These are phyloP conservation scores for Mucor saturninus DNA, from an alignment of 371 early-diverging fungal species.

Conservation along the genomic window DNA sequence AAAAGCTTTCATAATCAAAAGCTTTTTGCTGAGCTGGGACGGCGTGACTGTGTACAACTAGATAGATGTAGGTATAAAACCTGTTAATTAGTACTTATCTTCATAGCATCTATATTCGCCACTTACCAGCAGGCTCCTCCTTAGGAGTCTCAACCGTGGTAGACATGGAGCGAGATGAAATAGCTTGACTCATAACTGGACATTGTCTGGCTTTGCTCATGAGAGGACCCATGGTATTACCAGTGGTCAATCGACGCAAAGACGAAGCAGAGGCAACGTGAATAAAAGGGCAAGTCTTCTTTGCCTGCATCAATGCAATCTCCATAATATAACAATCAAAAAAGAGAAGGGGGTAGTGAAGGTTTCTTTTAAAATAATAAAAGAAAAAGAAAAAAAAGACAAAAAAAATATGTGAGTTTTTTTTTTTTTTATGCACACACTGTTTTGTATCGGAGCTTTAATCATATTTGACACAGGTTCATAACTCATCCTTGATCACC, in stretches of 20 bases:
- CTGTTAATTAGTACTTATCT: not conserved
- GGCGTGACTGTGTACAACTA: constrained; percentile 24
- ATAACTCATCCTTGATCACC: not conserved
- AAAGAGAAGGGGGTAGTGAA: constrained; percentile 14
- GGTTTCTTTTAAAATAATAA: constrained; percentile 3
- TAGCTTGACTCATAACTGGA: constrained; percentile 89
- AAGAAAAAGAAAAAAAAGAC: constrained; percentile 16
- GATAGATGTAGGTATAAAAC: not conserved
- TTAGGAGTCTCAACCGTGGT: constrained; percentile 43
- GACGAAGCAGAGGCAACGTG: constrained; percentile 77
- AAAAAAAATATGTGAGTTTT: constrained; percentile 9
- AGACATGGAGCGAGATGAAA: constrained; percentile 65
- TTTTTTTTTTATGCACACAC: not conserved
- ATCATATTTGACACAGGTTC: not conserved
- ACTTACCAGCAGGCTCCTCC: constrained; percentile 39
- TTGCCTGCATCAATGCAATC: constrained; percentile 53
- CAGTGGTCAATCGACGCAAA: constrained; percentile 69
- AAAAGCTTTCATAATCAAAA: constrained; percentile 92
- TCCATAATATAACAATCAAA: constrained; percentile 52
- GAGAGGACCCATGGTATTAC: constrained; percentile 50
- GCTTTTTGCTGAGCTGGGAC: constrained; percentile 39
- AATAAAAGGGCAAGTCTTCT: constrained; percentile 86
- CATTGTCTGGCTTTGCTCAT: constrained; percentile 80
- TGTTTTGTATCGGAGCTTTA: not conserved
- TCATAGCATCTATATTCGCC: too few species aligned